Percentiles rank a stretch among this genome's conserved stretches.
These are phyloP conservation scores for Davidsoniella australis DNA, from an alignment of 2,329 filamentous ascomycete species.

Conservation along the genomic window DNA sequence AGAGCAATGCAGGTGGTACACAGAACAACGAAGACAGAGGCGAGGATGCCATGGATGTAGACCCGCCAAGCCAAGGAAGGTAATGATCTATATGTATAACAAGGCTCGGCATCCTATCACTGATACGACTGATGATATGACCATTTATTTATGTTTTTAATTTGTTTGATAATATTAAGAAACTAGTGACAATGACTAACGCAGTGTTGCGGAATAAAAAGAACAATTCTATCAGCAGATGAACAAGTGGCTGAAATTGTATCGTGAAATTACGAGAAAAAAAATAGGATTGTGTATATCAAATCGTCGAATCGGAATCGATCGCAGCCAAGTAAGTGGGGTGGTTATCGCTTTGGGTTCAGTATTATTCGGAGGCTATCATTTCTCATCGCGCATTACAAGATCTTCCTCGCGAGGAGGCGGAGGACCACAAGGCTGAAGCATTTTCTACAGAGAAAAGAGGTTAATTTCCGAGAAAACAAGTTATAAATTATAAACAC, in stretches of 20 bases:
- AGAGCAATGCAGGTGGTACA: conserved; percentile 13
- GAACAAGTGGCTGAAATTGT: too few species aligned
- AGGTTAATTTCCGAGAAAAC: not conserved
- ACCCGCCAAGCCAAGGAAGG: not conserved
- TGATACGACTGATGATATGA: too few species aligned
- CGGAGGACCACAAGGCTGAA: conserved; percentile 43
- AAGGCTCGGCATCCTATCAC: not conserved
- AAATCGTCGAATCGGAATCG: not conserved
- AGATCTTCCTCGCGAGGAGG: conserved; percentile 34
- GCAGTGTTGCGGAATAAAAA: too few species aligned
- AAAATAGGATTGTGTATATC: not conserved
- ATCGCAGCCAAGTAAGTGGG: not conserved
- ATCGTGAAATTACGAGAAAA: too few species aligned
- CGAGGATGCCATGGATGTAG: conserved; percentile 8
- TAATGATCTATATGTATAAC: not conserved
- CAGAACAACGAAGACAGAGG: conserved; percentile 16
- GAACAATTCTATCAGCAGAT: too few species aligned
- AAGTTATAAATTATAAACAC: not conserved
- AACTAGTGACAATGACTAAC: too few species aligned
- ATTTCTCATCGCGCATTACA: conserved; percentile 11
- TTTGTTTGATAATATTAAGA: too few species aligned
- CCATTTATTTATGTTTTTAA: too few species aligned
- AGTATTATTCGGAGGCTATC: not conserved
- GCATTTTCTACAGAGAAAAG: conserved; percentile 39
- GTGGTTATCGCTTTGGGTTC: too few species aligned